Evolutionary conservation across 768 basidiomycete genomes (phyloP).

Genomic region (Pleurotus djamor): DNA sequence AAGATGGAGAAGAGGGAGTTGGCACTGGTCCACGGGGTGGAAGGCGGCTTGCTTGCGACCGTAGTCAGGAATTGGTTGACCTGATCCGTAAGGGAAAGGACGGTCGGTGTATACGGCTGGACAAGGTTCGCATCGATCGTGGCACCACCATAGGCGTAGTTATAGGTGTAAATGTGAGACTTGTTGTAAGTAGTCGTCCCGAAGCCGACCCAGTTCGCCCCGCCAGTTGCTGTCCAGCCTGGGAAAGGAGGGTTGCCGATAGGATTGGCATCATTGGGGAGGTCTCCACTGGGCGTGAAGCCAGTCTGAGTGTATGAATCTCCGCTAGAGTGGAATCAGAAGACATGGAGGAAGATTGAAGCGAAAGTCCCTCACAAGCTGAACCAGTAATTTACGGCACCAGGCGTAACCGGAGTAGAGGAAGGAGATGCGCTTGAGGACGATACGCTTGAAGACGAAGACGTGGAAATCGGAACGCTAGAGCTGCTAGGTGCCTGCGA

Average conservation of each 20-base stretch:
- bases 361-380: constrained; percentile 39
- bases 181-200: constrained; percentile 51
- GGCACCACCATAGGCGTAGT: constrained; percentile 66
- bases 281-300: constrained; percentile 36
- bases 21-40: constrained; percentile 51
- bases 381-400: constrained; percentile 49
- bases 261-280: constrained; percentile 44
- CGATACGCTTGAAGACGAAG: neutral
- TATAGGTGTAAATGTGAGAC: constrained; percentile 54
- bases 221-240: constrained; percentile 51
- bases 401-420: constrained; percentile 15
- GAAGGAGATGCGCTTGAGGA: constrained; percentile 12
- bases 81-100: constrained; percentile 57
- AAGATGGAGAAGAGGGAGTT: constrained; percentile 66
- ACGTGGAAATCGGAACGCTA: neutral
- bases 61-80: constrained; percentile 54
- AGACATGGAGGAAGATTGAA: neutral
- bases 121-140: constrained; percentile 62
- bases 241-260: constrained; percentile 56
- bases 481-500: neutral
- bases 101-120: constrained; percentile 45
- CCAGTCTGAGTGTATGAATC: constrained; percentile 62
- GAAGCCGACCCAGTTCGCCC: constrained; percentile 60
- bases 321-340: constrained; percentile 29
- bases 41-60: constrained; percentile 44